Base-by-base conservation (phyloP, 192 early-diverging fungal genomes). In the Diversispora epigaea region DNA sequence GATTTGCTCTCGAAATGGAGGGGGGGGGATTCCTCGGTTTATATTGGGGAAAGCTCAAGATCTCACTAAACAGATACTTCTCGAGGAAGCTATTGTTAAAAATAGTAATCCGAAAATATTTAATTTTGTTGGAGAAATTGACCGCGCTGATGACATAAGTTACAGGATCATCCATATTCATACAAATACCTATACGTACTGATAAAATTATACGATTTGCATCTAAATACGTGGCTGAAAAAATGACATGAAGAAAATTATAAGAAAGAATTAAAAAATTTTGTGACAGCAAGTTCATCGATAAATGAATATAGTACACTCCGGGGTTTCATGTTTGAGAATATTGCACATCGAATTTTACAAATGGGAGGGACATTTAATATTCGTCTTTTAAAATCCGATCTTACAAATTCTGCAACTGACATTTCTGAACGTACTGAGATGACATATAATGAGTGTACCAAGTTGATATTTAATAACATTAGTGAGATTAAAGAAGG, bases 291-390 rank as follows among this genome's bases (percentile, higher is more conserved):
- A 43, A 44, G 43, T 25, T 43, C 43, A 44, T 44, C 63, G 39
- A 14, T 19, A 65, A 39, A 43, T 39, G 39, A 65, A 39, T 44
- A 43, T 65, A n/a, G 63, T 65, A 32, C 63, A 43, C 63, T 65
- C 43, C 63, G 63, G 8, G 63, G 63, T 7, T 6, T 9, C n/a
- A 39, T 65, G n/a, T 65, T 65, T 43, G 63, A 65, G n/a, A 4
- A 39, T 8, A n/a, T 65, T 65, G 63, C 63, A 39, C 63, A 65
- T 65, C 63, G 32, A 44, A 65, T 65, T n/a, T 44, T 65, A 44
- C 25, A 43, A 43, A 8, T 6, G 8, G 63, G 63, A 65, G 63
- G 63, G n/a, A 65, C 39, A 44, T 65, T 65, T 65, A 44, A 65
- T 8, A 43, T 43, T 65, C 63, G 63, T 44, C 8, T 17, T 65